Conservation (phyloP, 169 alveolate species). For the Babesia divergens region DNA sequence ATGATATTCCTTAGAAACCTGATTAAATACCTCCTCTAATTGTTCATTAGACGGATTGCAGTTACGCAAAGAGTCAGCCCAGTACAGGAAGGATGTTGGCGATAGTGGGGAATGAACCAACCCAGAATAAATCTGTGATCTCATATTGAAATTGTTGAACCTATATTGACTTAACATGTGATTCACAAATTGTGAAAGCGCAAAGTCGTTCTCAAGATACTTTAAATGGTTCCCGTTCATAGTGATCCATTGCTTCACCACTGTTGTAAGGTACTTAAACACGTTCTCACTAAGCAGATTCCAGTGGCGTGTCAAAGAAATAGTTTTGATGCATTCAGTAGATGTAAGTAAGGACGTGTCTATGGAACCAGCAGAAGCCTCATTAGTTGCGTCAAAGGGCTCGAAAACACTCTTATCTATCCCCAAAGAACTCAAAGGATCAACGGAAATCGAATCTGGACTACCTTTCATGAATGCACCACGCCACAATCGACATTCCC, state of each 20-base stretch:
- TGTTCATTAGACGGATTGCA: neutral
- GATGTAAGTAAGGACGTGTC: neutral
- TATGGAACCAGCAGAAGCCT: too few species aligned
- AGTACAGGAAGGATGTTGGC: conserved; percentile 10
- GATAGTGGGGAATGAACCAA: conserved; percentile 46
- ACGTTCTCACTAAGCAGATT: conserved; percentile 27
- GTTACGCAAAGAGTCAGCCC: conserved; percentile 17
- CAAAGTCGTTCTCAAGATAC: neutral
- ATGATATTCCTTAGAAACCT: neutral
- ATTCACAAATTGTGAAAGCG: neutral
- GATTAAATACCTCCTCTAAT: neutral
- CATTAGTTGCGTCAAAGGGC: neutral
- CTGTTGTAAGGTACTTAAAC: neutral
- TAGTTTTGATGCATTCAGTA: neutral
- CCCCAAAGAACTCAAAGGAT: neutral
- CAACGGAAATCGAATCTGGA: neutral
- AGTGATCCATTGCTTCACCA: neutral
- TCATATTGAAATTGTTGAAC: neutral
- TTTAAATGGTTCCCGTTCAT: neutral
- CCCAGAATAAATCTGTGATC: neutral
- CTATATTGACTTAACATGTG: neutral
- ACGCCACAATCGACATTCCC: neutral
- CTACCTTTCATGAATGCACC: neutral
- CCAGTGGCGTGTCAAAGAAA: conserved; percentile 16
- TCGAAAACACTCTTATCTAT: neutral